These are phyloP conservation scores for Colletotrichum echinochloae DNA, from an alignment of 2,329 filamentous ascomycete genomes.

Conservation along the genomic window DNA sequence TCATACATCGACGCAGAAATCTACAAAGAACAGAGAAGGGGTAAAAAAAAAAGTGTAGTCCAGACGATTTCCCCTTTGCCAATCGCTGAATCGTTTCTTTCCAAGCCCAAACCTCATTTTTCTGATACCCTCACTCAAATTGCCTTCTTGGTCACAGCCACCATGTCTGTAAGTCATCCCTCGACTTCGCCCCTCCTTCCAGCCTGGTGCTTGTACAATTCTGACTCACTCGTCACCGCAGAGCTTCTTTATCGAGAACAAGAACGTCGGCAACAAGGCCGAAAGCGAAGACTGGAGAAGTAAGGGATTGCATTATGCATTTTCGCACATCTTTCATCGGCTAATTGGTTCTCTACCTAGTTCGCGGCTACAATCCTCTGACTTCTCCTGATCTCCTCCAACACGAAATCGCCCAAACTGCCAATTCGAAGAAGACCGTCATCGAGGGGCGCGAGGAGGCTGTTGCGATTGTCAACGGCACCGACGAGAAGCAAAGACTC, in stretches of 20 bases:
- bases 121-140: constrained; percentile 3
- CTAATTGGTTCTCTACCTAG: constrained; percentile 60
- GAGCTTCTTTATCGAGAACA: constrained; percentile 81
- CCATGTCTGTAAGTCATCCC: constrained; percentile 51
- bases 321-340: constrained; percentile 7
- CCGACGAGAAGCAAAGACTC: constrained; percentile 69
- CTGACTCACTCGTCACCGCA: constrained; percentile 50
- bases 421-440: constrained; percentile 70
- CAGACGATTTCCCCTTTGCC: neutral
- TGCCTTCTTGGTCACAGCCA: constrained; percentile 27
- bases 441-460: constrained; percentile 72
- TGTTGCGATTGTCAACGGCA: constrained; percentile 76
- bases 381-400: constrained; percentile 95
- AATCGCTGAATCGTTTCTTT: neutral
- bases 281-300: constrained; percentile 86
- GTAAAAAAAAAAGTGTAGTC: constrained; percentile 27
- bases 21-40: neutral
- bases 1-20: constrained; percentile 20
- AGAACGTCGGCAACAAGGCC: constrained; percentile 79
- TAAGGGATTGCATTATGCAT: constrained; percentile 57
- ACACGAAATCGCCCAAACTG: constrained; percentile 81
- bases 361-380: constrained; percentile 91
- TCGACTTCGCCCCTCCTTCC: constrained; percentile 6
- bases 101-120: neutral
- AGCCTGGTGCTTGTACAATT: constrained; percentile 5